Percentiles rank a stretch among this genome's conserved stretches.
phyloP scores from a whole-genome alignment of 2,329 filamentous ascomycete genomes.

The Colletotrichum lindemuthianum region DNA sequence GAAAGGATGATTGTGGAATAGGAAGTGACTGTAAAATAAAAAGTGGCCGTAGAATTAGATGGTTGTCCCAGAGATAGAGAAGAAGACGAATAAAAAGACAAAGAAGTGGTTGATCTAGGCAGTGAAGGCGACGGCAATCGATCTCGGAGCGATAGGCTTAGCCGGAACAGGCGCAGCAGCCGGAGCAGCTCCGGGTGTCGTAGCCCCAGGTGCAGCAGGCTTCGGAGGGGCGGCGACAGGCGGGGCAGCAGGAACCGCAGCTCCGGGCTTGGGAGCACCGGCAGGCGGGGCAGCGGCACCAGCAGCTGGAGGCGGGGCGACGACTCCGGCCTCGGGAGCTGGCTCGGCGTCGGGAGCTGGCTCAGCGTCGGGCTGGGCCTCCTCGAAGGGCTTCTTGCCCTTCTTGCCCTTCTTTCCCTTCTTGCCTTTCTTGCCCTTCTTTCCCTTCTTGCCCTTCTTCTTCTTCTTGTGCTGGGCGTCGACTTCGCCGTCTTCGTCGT shows the following conservation, averaged over 20 bases:
- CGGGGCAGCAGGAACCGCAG: neutral
- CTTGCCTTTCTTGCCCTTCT: conserved; percentile 34
- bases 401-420: conserved; percentile 34
- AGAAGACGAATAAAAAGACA: neutral
- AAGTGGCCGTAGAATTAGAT: too few species aligned
- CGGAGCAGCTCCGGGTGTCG: neutral
- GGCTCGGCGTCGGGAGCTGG: neutral
- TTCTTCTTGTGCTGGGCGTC: conserved; percentile 29
- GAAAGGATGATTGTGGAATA: too few species aligned
- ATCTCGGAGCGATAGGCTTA: conserved; percentile 5
- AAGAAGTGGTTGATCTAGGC: neutral
- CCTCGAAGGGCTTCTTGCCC: conserved; percentile 16
- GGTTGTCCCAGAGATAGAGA: neutral
- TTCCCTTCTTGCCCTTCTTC: conserved; percentile 33
- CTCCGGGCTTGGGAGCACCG: neutral
- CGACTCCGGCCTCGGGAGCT: conserved; percentile 1
- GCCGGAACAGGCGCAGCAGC: neutral
- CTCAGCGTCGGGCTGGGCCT: conserved; percentile 1
- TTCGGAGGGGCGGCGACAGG: neutral
- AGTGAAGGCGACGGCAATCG: conserved; percentile 4
- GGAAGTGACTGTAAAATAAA: too few species aligned
- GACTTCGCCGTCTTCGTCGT: conserved; percentile 3
- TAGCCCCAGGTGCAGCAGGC: neutral
- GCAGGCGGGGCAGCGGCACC: neutral
- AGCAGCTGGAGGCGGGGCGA: conserved; percentile 7